Percentiles rank a stretch among this genome's conserved stretches.
Conservation (phyloP, 768 basidiomycete genomes). For the Rhodotorula paludigena region DNA sequence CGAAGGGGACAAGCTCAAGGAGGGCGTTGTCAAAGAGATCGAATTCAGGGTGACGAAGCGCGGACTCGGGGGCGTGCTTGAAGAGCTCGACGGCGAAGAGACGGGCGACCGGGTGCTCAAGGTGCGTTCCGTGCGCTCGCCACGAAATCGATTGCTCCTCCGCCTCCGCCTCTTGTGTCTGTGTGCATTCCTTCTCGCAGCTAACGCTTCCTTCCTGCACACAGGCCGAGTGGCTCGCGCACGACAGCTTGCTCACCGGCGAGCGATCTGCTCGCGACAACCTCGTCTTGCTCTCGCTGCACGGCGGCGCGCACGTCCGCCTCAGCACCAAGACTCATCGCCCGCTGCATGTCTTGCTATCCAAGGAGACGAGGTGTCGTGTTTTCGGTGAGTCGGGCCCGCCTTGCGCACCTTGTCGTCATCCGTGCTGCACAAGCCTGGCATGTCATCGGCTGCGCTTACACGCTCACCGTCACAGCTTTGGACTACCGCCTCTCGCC, state of each 20-base stretch:
- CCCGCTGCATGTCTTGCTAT: constrained; percentile 77
- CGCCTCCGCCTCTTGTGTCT: no score
- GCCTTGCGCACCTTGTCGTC: no score
- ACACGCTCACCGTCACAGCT: constrained; percentile 50
- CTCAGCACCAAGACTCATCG: constrained; percentile 84
- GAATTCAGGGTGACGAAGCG: not conserved
- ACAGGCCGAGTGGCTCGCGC: constrained; percentile 57
- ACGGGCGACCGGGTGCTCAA: not conserved
- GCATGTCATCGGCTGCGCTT: no score
- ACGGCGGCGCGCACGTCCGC: constrained; percentile 88
- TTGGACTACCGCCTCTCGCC: constrained; percentile 92
- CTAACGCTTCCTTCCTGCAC: constrained; percentile 49
- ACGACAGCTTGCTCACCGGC: constrained; percentile 10
- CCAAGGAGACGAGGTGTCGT: constrained; percentile 74
- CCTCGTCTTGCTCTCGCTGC: constrained; percentile 79
- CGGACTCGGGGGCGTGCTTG: not conserved
- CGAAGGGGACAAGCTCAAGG: not conserved
- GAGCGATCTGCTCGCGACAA: constrained; percentile 53
- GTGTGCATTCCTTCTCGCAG: not conserved
- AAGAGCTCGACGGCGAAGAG: not conserved
- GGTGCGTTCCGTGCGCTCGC: not conserved
- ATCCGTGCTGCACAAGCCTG: not conserved
- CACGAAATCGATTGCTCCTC: no score
- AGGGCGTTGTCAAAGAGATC: not conserved
- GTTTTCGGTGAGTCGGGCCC: constrained; percentile 54